phyloP scores from a whole-genome alignment of 208 protist genomes.

The Acanthamoeba lenticulata region DNA sequence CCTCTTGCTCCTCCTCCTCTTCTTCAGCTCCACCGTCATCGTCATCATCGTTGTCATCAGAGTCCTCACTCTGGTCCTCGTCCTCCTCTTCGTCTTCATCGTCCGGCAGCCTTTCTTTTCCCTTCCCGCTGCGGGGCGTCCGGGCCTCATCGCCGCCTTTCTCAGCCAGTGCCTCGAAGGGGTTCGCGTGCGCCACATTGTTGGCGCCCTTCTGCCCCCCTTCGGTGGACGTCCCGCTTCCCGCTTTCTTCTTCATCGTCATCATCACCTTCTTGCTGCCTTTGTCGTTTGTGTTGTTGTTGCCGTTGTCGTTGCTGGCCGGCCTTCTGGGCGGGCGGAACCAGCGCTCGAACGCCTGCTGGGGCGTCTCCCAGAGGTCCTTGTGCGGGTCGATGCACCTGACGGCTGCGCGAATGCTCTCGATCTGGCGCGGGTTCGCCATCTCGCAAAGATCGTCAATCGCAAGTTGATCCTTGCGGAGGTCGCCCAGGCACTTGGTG shows the following conservation, averaged over 20 bases:
- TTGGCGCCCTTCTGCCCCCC: too few species aligned
- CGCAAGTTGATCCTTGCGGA: background rate
- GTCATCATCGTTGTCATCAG: background rate
- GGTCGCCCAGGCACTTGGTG: background rate
- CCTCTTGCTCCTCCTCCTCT: background rate
- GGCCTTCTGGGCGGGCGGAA: background rate
- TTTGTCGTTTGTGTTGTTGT: background rate
- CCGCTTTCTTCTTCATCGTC: background rate
- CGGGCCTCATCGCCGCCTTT: background rate
- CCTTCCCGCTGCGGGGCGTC: background rate
- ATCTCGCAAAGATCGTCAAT: background rate
- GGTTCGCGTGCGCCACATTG: too few species aligned
- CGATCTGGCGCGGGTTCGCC: background rate
- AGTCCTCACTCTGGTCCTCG: background rate
- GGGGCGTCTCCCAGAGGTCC: too few species aligned
- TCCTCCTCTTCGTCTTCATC: background rate
- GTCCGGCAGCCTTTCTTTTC: background rate
- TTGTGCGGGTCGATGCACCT: too few species aligned
- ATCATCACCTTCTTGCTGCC: background rate
- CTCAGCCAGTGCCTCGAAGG: background rate
- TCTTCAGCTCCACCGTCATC: background rate
- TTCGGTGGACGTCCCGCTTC: rapidly evolving
- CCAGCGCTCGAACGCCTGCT: too few species aligned
- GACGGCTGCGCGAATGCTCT: background rate
- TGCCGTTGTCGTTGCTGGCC: background rate